phyloP scores from a whole-genome alignment of 148 eudicot genomes.

The Diospyros kaki region DNA sequence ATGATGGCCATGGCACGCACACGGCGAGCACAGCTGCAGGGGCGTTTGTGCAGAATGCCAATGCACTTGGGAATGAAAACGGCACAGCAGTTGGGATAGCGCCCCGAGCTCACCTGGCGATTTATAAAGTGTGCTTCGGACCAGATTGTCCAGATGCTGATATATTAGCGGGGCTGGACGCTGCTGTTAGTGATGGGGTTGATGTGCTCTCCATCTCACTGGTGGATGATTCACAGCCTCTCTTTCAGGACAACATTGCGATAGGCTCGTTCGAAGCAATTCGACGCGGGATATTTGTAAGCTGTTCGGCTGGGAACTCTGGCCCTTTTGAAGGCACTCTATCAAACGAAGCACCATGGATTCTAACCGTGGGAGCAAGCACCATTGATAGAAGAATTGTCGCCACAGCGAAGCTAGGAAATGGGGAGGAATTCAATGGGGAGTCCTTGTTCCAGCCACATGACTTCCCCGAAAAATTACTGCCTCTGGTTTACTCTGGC shows the following conservation, averaged over 20 bases:
- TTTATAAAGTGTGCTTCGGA: slow-evolving; percentile 31
- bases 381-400: slow-evolving; percentile 31
- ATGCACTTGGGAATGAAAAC: neutral
- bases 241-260: slow-evolving; percentile 20
- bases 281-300: slow-evolving; percentile 37
- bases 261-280: slow-evolving; percentile 33
- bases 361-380: slow-evolving; percentile 40
- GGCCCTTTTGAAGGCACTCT: slow-evolving; percentile 17
- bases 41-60: neutral
- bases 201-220: slow-evolving; percentile 48
- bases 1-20: slow-evolving; percentile 9
- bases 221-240: neutral
- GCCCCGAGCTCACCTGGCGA: slow-evolving; percentile 9
- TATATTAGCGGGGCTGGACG: slow-evolving; percentile 34
- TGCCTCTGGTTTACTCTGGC: slow-evolving; percentile 17
- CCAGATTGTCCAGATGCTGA: slow-evolving; percentile 13
- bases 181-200: slow-evolving; percentile 38
- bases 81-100: slow-evolving; percentile 11
- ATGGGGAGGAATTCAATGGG: slow-evolving; percentile 14
- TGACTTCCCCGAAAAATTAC: neutral
- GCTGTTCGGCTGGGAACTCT: slow-evolving; percentile 40
- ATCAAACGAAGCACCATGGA: slow-evolving; percentile 40
- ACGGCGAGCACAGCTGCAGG: slow-evolving; percentile 11
- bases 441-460: slow-evolving; percentile 22
- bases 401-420: slow-evolving; percentile 18